Base-by-base conservation (phyloP, 768 basidiomycete genomes). In the Floccularia luteovirens region DNA sequence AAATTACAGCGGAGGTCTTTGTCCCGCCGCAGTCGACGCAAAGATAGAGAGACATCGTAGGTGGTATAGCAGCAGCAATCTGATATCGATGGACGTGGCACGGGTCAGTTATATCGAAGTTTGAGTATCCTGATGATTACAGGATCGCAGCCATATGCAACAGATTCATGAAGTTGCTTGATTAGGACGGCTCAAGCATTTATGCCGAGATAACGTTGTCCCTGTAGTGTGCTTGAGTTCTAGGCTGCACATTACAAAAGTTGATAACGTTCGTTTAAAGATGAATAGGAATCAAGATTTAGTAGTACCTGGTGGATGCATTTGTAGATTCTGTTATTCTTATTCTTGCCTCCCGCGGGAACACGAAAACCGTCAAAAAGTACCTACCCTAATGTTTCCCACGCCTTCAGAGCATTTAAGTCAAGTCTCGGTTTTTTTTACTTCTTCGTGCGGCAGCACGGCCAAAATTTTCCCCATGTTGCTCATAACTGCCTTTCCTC, bases 21-120 rank as follows among this genome's bases (percentile, higher is more conserved):
- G 87, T 87, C 16, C 88, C 90, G 22, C 90, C 90, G 45, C 89
- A 90, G 60, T 91, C 89, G 46, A 86, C 81, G 52, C 82, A 90
- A 47, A 91, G 79, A 53, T 75, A 85, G 50, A 86, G 61, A 8
- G 79, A 62, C 75, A 78, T 77, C 21, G 41, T 38, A 38, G 28
- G 24, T 25, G 41, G 16, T 21, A 21, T 20, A n/a, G n/a, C n/a
- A n/a, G n/a, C n/a, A n/a, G n/a, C n/a, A n/a, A n/a, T n/a, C n/a
- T n/a, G n/a, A n/a, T n/a, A n/a, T n/a, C n/a, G n/a, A n/a, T n/a
- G n/a, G n/a, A n/a, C n/a, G n/a, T n/a, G n/a, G n/a, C n/a, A n/a
- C n/a, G n/a, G n/a, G n/a, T n/a, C n/a, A n/a, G n/a, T n/a, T n/a
- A n/a, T n/a, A n/a, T n/a, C n/a, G n/a, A n/a, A n/a, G n/a, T n/a